Evolutionary conservation across 2,329 filamentous ascomycete genomes (phyloP), one percentile per base, ranked within the genome.

Genomic region (Whalleya microplaca): DNA sequence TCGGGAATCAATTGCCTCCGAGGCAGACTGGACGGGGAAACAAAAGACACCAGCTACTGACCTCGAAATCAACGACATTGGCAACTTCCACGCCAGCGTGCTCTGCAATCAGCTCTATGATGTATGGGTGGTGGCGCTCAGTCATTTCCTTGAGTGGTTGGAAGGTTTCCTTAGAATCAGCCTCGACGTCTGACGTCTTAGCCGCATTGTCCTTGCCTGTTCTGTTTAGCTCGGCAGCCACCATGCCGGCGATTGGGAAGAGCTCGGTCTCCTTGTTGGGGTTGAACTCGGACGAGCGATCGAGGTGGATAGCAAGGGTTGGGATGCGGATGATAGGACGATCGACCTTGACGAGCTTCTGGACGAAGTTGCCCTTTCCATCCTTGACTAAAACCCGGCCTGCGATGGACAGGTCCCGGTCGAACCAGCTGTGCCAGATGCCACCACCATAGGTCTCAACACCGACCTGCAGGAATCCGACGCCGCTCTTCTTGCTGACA

Each of bases 381-480:
- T 87, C 87, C 66, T 84, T 86, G 53, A 95, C 90, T 80, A 98
- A 88, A 14, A 91, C 91, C 57, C 95, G 84, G 8, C 95, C 95
- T 29, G 95, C 95, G 51, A 98, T 86, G 66, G 91, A 90, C 60
- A 99, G 79, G 73, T 99, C 95, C 48, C 95, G 88, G 74, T 99
- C 95, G 71, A 99, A 99, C 95, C 90, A 99, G 45, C 91, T 96
- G 75, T 97, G 93, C 94, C 94, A 98, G 69, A 98, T 88, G 53
- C 95, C 95, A 59, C 95, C 95, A 51, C 95, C 95, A 71, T 99
- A 99, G 1, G 92, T 94, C 80, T 99, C 95, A 49, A 97, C 94
- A 51, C 93, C 95, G 55, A 99, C 88, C 76, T 99, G 95, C 61
- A 97, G 77, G 74, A 95, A 99, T 12, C 94, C 94, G 63, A 90